phyloP scores from a whole-genome alignment of 2,329 filamentous ascomycete genomes.

The Colletotrichum euphorbiae region DNA sequence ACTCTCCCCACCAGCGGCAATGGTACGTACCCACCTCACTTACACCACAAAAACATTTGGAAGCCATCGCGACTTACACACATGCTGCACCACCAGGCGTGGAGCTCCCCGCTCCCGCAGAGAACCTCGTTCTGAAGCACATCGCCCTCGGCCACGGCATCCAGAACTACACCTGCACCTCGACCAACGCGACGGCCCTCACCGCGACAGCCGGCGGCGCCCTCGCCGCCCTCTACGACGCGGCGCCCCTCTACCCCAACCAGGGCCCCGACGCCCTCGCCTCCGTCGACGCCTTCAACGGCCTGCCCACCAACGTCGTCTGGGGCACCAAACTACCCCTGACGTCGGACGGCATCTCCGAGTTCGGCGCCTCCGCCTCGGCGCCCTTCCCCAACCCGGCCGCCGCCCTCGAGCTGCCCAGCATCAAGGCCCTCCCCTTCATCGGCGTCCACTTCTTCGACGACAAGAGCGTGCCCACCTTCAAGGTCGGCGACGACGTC shows the following conservation, averaged over 20 bases:
- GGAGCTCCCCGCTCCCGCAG: slow-evolving; percentile 58
- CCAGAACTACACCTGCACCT: slow-evolving; percentile 75
- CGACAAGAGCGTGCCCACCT: slow-evolving; percentile 64
- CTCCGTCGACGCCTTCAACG: slow-evolving; percentile 50
- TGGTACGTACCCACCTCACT: slow-evolving; percentile 46
- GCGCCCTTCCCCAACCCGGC: slow-evolving; percentile 58
- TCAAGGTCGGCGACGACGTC: slow-evolving; percentile 62
- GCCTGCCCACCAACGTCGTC: slow-evolving; percentile 55
- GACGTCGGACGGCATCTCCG: slow-evolving; percentile 53
- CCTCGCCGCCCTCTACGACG: slow-evolving; percentile 70
- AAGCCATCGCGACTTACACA: slow-evolving; percentile 38
- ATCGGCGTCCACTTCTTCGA: slow-evolving; percentile 78
- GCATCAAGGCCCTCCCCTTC: slow-evolving; percentile 52
- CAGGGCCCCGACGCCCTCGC: slow-evolving; percentile 52
- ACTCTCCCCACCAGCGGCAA: slow-evolving; percentile 54
- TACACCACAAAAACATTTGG: slow-evolving; percentile 13
- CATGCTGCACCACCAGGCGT: slow-evolving; percentile 44
- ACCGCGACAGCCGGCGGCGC: slow-evolving; percentile 68
- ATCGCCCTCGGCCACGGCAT: slow-evolving; percentile 73
- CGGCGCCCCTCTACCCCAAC: slow-evolving; percentile 63
- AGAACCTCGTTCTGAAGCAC: slow-evolving; percentile 58
- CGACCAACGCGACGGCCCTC: slow-evolving; percentile 59
- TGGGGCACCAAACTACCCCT: slow-evolving; percentile 59
- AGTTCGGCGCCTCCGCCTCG: slow-evolving; percentile 56
- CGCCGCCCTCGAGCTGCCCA: slow-evolving; percentile 52